Percentiles rank a stretch among this genome's conserved stretches.
These are phyloP conservation scores for Phytophthora kernoviae DNA, from an alignment of 352 stramenopile genomes.

Conservation along the genomic window DNA sequence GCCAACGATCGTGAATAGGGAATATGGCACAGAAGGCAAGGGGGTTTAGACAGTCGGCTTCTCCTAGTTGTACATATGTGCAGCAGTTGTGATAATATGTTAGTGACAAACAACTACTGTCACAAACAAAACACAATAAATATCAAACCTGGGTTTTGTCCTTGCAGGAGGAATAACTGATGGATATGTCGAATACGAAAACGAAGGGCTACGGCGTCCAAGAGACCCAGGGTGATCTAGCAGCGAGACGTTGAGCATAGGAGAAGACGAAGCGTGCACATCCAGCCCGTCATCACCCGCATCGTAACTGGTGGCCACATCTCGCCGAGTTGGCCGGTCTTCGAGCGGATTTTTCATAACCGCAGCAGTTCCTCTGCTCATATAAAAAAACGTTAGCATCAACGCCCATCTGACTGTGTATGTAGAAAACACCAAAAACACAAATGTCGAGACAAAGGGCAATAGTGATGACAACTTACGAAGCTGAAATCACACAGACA, in stretches of 20 bases:
- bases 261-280: constrained; percentile 31
- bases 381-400: neutral
- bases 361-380: constrained; percentile 69
- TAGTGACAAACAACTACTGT: neutral
- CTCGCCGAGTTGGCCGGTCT: constrained; percentile 36
- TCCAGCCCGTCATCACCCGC: constrained; percentile 43
- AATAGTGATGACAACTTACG: constrained; percentile 44
- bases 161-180: constrained; percentile 21
- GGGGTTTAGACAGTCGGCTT: constrained; percentile 57
- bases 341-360: constrained; percentile 76
- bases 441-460: too few species aligned
- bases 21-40: constrained; percentile 96
- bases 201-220: constrained; percentile 50
- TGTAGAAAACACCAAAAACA: too few species aligned
- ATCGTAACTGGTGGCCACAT: constrained; percentile 51
- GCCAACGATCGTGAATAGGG: constrained; percentile 95
- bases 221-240: constrained; percentile 43
- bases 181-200: constrained; percentile 36
- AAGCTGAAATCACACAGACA: constrained; percentile 96
- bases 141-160: constrained; percentile 36
- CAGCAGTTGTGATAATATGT: constrained; percentile 2
- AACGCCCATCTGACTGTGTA: too few species aligned
- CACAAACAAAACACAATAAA: neutral
- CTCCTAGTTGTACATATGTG: constrained; percentile 31
- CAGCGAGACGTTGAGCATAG: constrained; percentile 34